phyloP scores from a whole-genome alignment of 106 monocot genomes.

The Dendrobium huoshanense region DNA sequence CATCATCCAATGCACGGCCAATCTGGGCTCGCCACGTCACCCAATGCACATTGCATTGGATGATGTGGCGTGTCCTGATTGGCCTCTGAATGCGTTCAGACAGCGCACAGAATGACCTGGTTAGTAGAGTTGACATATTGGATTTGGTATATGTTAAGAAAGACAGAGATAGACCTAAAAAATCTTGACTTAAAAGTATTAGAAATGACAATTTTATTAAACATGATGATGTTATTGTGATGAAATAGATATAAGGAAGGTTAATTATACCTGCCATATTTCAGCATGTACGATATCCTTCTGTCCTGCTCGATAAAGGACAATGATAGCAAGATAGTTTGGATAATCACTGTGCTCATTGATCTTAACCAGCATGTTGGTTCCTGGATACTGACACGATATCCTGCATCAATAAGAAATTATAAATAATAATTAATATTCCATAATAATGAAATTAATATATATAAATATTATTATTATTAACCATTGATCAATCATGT shows the following conservation, averaged over 20 bases:
- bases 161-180: too few species aligned
- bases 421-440: background rate
- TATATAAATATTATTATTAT: background rate
- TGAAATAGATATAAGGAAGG: background rate
- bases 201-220: too few species aligned
- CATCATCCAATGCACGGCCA: too few species aligned
- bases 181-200: too few species aligned
- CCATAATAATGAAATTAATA: background rate
- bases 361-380: conserved; percentile 28
- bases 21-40: too few species aligned
- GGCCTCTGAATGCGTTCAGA: too few species aligned
- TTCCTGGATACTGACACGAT: conserved; percentile 28
- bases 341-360: conserved; percentile 28
- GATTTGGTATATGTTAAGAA: too few species aligned
- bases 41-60: too few species aligned
- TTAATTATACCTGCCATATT: conserved; percentile 17
- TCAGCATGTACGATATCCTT: conserved; percentile 22
- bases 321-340: conserved; percentile 20
- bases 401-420: conserved; percentile 16
- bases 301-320: conserved; percentile 26
- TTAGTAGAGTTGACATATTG: too few species aligned
- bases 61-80: too few species aligned
- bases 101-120: too few species aligned
- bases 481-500: too few species aligned
- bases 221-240: background rate